Evolutionary conservation across 2,329 filamentous ascomycete species (phyloP).

Genomic region (Aspergillus novoparasiticus): DNA sequence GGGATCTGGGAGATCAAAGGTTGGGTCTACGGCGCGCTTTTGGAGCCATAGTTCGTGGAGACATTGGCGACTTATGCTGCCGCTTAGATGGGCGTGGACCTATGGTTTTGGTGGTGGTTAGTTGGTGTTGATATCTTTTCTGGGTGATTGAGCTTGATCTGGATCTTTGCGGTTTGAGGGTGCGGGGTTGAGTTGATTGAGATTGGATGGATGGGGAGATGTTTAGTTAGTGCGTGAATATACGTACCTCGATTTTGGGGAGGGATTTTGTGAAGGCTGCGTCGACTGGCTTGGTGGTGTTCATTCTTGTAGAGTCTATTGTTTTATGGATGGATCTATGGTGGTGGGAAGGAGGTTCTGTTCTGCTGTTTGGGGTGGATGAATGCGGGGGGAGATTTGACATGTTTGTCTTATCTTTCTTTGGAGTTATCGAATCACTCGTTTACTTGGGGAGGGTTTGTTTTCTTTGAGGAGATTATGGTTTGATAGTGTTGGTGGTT

Average conservation of each 20-base stretch:
- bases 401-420: neutral
- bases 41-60: constrained; percentile 73
- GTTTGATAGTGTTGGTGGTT: neutral
- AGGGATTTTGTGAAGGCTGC: constrained; percentile 34
- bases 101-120: constrained; percentile 33
- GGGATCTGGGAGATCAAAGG: constrained; percentile 67
- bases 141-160: neutral
- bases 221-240: neutral
- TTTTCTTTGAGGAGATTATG: neutral
- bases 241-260: constrained; percentile 41
- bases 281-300: constrained; percentile 30
- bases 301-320: constrained; percentile 15
- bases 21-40: constrained; percentile 56
- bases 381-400: neutral
- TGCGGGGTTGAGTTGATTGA: neutral
- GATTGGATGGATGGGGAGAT: too few species aligned
- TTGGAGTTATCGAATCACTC: neutral
- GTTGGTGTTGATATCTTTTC: constrained; percentile 6
- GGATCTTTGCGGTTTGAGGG: neutral
- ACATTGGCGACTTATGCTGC: constrained; percentile 72
- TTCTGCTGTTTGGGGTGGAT: neutral
- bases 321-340: constrained; percentile 10
- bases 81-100: constrained; percentile 80
- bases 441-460: neutral
- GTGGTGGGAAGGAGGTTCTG: neutral